Evolutionary conservation across 2,329 filamentous ascomycete species (phyloP), one percentile per base, ranked within the genome.

Genomic region (Claviceps sp.): DNA sequence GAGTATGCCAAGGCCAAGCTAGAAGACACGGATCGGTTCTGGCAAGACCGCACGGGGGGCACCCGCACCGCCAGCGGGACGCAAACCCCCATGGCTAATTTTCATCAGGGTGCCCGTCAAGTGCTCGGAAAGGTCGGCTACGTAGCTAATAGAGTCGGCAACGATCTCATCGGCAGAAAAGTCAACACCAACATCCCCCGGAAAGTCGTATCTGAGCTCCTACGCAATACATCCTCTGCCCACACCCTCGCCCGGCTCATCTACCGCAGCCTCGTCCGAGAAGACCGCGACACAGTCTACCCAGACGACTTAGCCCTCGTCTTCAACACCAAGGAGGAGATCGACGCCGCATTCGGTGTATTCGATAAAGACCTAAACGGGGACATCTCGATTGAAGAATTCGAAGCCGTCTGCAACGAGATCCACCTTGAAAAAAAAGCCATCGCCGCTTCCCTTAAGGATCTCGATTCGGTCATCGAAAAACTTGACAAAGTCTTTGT

Each of bases 311-410:
- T 97, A 51, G 83, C 82, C 56, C 72, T 77, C 11, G 89, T 87
- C 0, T 96, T 95, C 60, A 78, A 85, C 10, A 86, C 84, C 24
- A 77, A 84, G 17, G 90, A 96, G 14, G 91, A 96, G 63, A 88
- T 89, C 0, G 85, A 93, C 51, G 86, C 86, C 2, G 90, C 90
- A 0, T 96, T 97, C 61, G 75, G 76, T 59, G 90, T 96, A 74
- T 96, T 96, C 59, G 91, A 97, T 70, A 94, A 93, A 64, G 91
- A 97, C 61, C 81, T 96, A 72, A 97, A 97, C 57, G 91, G 90
- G 4, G 91, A 97, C 62, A 95, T 96, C 48, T 94, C 87, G 0
- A 89, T 95, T 80, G 89, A 95, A 61, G 91, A 96, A 65, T 78
- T 97, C 22, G 90, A 96, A 66, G 82, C 87, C 22, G 89, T 94